Evolutionary conservation across 768 basidiomycete species (phyloP), one percentile per base, ranked within the genome.

Genomic region (Termitomyces sp.): DNA sequence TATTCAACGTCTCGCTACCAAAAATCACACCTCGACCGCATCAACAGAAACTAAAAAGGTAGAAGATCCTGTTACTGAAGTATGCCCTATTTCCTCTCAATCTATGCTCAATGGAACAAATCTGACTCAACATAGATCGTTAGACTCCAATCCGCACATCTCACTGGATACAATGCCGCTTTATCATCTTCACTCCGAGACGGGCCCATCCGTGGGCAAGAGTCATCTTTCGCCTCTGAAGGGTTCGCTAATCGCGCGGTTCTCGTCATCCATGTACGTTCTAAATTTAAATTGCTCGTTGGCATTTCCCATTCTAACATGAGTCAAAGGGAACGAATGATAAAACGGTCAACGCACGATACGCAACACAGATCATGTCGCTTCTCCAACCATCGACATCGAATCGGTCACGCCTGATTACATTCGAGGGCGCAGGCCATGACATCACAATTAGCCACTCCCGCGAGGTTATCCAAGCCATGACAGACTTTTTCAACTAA

Each of bases 101-200:
- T 23, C 11, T 2, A 14, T 19, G n/a, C n/a, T n/a, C n/a, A n/a
- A n/a, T n/a, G 28, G n/a, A 41, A 12, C 44, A 30, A 7, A 17
- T 38, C 26, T 26, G 43, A 47, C 28, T 7, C 19, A 3, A 11
- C 2, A 30, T 58, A 87, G 83, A 84, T 91, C 54, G 83, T 90
- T 0, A 80, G 87, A n/a, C 72, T 89, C 12, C 89, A 91, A 70
- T 86, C 86, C 0, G 89, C 89, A 1, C 84, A 89, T 64, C 76
- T 91, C 5, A 80, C 85, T 0, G 82, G 89, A 4, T 91, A 83
- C 66, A 89, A 91, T 60, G 78, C 81, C 21, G 89, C 89, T 0
- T 71, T 91, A n/a, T 88, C 88, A 0, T 89, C 87, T 5, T 87
- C 84, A 3, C 72, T 91, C 26, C 79, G 88, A 35, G 80, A 86